A percentile compares a stretch with the other conserved stretches of the same genome.
These are phyloP conservation scores for Penstemon newberryi DNA, from an alignment of 257 asterid genomes.

Conservation along the genomic window DNA sequence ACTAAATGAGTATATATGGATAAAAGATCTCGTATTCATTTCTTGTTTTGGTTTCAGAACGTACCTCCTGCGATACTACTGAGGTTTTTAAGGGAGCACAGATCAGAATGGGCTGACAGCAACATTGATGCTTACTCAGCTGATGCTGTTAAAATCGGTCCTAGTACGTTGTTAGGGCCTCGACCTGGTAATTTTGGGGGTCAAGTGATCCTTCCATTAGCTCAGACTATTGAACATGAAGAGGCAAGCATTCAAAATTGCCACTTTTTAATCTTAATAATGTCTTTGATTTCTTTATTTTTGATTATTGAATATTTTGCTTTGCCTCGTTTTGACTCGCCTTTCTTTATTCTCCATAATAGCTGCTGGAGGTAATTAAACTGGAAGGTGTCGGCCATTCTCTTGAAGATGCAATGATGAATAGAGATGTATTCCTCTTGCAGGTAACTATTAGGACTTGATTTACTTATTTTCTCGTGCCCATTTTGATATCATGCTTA, in stretches of 20 bases:
- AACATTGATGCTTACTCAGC: slow-evolving; percentile 81
- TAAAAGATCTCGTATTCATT: neutral
- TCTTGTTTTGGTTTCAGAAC: slow-evolving; percentile 46
- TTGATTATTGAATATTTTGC: neutral
- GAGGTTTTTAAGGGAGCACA: slow-evolving; percentile 78
- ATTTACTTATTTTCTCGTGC: neutral
- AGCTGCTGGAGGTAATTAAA: slow-evolving; percentile 90
- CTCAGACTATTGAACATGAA: slow-evolving; percentile 85
- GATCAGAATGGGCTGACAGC: slow-evolving; percentile 95
- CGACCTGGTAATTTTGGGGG: slow-evolving; percentile 67
- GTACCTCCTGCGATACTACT: slow-evolving; percentile 91
- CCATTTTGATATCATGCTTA: neutral
- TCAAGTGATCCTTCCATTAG: slow-evolving; percentile 84
- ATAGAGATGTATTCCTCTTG: slow-evolving; percentile 73
- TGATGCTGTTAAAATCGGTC: slow-evolving; percentile 67
- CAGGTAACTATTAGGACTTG: slow-evolving; percentile 46
- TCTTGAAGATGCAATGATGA: slow-evolving; percentile 68
- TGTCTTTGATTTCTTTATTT: neutral
- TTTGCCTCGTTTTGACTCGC: slow-evolving; percentile 1
- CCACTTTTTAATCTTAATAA: neutral
- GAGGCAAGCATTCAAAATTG: slow-evolving; percentile 56
- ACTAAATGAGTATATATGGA: too few species aligned
- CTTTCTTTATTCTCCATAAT: slow-evolving; percentile 22
- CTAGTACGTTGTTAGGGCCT: slow-evolving; percentile 59
- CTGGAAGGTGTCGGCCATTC: slow-evolving; percentile 72